Conservation (phyloP, 2,329 filamentous ascomycete genomes). For the Exophiala viscosa region DNA sequence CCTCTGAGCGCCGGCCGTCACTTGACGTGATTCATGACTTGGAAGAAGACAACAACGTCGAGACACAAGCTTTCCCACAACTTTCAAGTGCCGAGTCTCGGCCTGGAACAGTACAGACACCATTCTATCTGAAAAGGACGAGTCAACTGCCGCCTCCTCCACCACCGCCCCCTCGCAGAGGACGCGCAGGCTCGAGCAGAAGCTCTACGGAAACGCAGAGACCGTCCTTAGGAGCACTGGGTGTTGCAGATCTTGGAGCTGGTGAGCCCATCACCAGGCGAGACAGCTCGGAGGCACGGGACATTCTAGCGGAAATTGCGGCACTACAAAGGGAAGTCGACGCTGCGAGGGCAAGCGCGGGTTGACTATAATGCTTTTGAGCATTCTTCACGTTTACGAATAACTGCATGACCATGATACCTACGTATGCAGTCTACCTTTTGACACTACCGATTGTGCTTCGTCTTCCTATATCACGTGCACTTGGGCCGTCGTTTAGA, state of each 20-base stretch:
- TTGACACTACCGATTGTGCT: too few relatives aligned
- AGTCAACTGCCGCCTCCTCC: constrained; percentile 36
- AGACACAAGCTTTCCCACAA: neutral
- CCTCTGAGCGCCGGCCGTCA: constrained; percentile 27
- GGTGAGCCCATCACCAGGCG: neutral
- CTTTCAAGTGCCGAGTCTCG: neutral
- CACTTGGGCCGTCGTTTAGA: too few relatives aligned
- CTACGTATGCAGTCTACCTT: too few relatives aligned
- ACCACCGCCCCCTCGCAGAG: constrained; percentile 47
- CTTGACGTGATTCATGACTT: constrained; percentile 15
- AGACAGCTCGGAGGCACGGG: constrained; percentile 36
- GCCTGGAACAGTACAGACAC: constrained; percentile 4
- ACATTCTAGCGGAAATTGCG: constrained; percentile 69
- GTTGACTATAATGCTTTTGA: constrained; percentile 1
- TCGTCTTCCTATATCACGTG: too few relatives aligned
- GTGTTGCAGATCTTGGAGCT: constrained; percentile 7
- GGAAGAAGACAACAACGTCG: neutral
- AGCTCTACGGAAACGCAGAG: constrained; percentile 34
- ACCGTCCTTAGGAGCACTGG: constrained; percentile 22
- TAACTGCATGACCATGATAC: too few relatives aligned
- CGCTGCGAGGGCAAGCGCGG: constrained; percentile 49
- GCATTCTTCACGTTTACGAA: too few relatives aligned
- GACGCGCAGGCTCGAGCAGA: constrained; percentile 41
- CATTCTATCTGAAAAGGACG: constrained; percentile 13
- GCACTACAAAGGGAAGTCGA: constrained; percentile 74